Base-by-base conservation (phyloP, 345 rosid species). In the Tarenaya hassleriana region DNA sequence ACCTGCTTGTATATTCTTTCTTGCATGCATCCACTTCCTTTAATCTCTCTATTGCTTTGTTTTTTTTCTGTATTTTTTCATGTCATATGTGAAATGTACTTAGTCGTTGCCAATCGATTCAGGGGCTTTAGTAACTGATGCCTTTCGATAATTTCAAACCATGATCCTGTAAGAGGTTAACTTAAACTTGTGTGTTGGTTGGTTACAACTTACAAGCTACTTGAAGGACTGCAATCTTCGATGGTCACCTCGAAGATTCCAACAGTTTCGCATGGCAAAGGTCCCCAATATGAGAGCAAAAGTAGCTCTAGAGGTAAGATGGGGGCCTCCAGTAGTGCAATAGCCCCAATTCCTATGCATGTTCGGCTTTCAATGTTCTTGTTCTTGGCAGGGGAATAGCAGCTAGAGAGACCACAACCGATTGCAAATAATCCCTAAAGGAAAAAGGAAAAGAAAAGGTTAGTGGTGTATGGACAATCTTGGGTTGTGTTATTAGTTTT, bases 181-280 rank as follows among this genome's bases (percentile, higher is more conserved):
- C n/a, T n/a, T n/a, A n/a, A n/a, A n/a, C n/a, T n/a, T 44, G 43
- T 55, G 31, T 41, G 34, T 54, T 60, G 34, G 18, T 47, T 27
- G 39, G 34, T 77, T n/a, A n/a, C n/a, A n/a, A n/a, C n/a, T n/a
- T n/a, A n/a, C n/a, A n/a, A 94, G 99, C 76, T 94, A 45, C 74
- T 94, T 61, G 99, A 94, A 73, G 97, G 99, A 55, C 68, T 94
- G 20, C 97, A 94, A 69, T 80, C 92, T 60, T 88, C 99, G 12
- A 63, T 89, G 81, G 75, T 78, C 69, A 73, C 79, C 59, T 74
- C 87, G 7, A 88, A 88, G 73, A 76, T 77, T 43, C 99, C 95
- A 3, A 82, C 92, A 1, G 67, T 72, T 18, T 77, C 76, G n/a
- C 86, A 79, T 57, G 88, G 77, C 61, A 88, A 41, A 75, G 70